phyloP scores from a whole-genome alignment of 2,329 filamentous ascomycete genomes.

The Aureobasidium sp. region DNA sequence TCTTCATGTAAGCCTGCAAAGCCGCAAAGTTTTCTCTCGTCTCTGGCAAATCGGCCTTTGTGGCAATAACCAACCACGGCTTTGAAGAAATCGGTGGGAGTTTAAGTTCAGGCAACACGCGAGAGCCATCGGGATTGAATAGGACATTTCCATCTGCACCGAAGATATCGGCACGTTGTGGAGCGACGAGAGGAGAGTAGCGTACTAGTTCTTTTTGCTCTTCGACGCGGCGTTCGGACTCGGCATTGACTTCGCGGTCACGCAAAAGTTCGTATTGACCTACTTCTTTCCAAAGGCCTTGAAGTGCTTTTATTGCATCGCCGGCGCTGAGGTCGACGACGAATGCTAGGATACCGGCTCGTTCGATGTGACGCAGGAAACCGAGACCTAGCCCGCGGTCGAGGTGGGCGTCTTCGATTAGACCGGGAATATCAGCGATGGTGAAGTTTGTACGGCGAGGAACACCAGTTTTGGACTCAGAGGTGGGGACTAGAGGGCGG shows the following conservation, averaged over 20 bases:
- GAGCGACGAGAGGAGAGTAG: conserved; percentile 24
- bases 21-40: conserved; percentile 81
- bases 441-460: conserved; percentile 80
- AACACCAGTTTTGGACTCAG: conserved; percentile 28
- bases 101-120: conserved; percentile 50
- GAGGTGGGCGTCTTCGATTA: conserved; percentile 93
- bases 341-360: conserved; percentile 92
- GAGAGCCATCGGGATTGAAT: conserved; percentile 28
- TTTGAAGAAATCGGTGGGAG: conserved; percentile 87
- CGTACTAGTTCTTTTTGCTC: conserved; percentile 45
- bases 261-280: conserved; percentile 87
- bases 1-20: conserved; percentile 75
- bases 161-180: background rate
- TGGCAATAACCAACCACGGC: conserved; percentile 97
- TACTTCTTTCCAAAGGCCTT: conserved; percentile 91
- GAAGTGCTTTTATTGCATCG: conserved; percentile 81
- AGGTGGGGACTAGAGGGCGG: conserved; percentile 63
- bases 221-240: conserved; percentile 66
- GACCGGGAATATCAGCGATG: conserved; percentile 94
- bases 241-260: conserved; percentile 73
- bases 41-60: conserved; percentile 85
- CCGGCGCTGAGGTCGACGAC: conserved; percentile 87
- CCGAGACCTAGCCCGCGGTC: conserved; percentile 92
- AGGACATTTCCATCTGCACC: conserved; percentile 29
- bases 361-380: conserved; percentile 94